Evolutionary conservation across 2,329 filamentous ascomycete species (phyloP).

Genomic region (Exophiala sideris): DNA sequence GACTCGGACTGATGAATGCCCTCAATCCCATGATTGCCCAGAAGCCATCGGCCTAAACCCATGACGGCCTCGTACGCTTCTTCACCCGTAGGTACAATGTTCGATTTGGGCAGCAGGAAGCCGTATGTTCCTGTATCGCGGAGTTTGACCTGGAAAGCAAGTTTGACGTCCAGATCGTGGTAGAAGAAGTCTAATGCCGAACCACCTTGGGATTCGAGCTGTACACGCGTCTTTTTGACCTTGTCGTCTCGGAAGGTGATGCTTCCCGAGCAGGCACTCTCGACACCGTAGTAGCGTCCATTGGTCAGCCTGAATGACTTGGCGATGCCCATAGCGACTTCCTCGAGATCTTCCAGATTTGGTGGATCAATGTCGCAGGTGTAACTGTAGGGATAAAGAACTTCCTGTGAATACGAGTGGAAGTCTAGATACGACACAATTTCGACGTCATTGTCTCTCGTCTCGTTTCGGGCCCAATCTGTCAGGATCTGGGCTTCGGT

Average conservation of each 20-base stretch:
- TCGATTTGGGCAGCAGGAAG: constrained; percentile 79
- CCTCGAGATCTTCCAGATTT: constrained; percentile 85
- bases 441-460: constrained; percentile 63
- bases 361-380: constrained; percentile 75
- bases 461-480: constrained; percentile 79
- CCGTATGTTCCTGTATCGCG: constrained; percentile 92
- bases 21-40: constrained; percentile 40
- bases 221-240: constrained; percentile 39
- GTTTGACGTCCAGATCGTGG: constrained; percentile 75
- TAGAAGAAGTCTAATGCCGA: constrained; percentile 95
- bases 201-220: constrained; percentile 73
- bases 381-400: constrained; percentile 88
- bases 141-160: constrained; percentile 89
- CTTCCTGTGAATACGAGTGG: constrained; percentile 92
- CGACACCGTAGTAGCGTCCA: constrained; percentile 71
- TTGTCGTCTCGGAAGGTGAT: constrained; percentile 39
- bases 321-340: constrained; percentile 80
- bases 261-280: constrained; percentile 82
- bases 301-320: constrained; percentile 83
- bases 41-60: constrained; percentile 76
- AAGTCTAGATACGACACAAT: constrained; percentile 87
- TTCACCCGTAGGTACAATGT: constrained; percentile 85
- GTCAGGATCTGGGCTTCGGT: constrained; percentile 72
- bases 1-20: constrained; percentile 11
- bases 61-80: constrained; percentile 81